These are phyloP conservation scores for Malus hybrid DNA, from an alignment of 331 rosid genomes.

Conservation along the genomic window DNA sequence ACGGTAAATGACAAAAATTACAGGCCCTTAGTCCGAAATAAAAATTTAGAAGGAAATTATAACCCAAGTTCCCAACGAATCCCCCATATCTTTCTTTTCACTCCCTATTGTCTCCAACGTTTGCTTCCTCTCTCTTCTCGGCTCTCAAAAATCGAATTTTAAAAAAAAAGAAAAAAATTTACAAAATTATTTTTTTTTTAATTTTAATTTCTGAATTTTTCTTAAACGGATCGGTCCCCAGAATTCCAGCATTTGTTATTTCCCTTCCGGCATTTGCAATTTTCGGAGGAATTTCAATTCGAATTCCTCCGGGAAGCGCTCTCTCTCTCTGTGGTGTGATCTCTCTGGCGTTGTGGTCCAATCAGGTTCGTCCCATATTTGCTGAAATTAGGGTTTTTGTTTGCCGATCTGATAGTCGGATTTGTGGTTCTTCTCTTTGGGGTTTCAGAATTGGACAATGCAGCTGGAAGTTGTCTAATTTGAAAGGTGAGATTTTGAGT, in stretches of 20 bases:
- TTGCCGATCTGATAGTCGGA: constrained; percentile 30
- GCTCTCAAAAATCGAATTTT: not conserved
- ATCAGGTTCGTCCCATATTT: constrained; percentile 24
- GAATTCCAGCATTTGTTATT: constrained; percentile 7
- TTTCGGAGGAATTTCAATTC: constrained; percentile 3
- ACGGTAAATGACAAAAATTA: not conserved
- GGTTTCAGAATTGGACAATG: constrained; percentile 19
- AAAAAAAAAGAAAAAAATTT: not conserved
- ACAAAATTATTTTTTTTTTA: not conserved
- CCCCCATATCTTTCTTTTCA: not conserved
- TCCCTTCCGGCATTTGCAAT: constrained; percentile 7
- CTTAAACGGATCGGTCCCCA: constrained; percentile 15
- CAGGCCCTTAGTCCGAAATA: not conserved
- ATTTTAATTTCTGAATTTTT: not conserved
- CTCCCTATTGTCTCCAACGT: not conserved
- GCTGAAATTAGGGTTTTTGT: constrained; percentile 19
- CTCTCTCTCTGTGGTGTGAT: not conserved
- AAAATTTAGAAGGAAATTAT: not conserved
- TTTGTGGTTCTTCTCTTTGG: not conserved
- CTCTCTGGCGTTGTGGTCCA: not conserved
- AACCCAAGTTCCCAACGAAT: constrained; percentile 4
- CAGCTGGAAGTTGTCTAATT: constrained; percentile 11
- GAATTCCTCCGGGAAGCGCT: not conserved
- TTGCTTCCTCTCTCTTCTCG: not conserved
- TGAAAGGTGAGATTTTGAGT: constrained; percentile 1